A percentile compares a stretch with the other conserved stretches of the same genome.
Conservation (phyloP, 192 early-diverging fungal species). For the Coemansia sp. region DNA sequence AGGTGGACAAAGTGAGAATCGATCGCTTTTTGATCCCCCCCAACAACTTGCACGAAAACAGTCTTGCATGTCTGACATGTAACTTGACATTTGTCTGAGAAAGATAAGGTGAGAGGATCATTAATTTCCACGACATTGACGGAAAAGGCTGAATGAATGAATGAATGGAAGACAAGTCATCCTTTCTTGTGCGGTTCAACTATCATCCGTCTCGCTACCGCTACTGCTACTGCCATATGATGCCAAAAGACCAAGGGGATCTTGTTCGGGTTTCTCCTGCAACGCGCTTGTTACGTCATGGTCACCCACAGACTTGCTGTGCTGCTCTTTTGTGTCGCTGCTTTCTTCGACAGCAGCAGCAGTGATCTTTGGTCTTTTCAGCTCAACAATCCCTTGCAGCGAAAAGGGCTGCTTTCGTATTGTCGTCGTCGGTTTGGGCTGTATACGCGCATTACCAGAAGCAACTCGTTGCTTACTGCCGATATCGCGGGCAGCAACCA, state of each 20-base stretch:
- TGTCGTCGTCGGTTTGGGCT: too few relatives aligned
- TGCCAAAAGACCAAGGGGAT: constrained; percentile 18
- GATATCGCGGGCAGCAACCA: constrained; percentile 6
- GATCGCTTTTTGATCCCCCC: too few relatives aligned
- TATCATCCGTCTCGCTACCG: constrained; percentile 2
- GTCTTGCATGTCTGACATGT: too few relatives aligned
- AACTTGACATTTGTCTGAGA: too few relatives aligned
- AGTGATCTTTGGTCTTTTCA: not conserved
- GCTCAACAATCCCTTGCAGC: constrained; percentile 4
- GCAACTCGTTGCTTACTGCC: not conserved
- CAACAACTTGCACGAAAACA: too few relatives aligned
- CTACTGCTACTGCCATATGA: constrained; percentile 23
- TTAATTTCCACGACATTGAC: not conserved
- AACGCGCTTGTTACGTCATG: not conserved
- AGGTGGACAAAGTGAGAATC: not conserved
- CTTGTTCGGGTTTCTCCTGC: not conserved
- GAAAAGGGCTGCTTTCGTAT: not conserved
- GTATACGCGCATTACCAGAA: not conserved
- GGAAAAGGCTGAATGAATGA: not conserved
- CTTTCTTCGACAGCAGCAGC: too few relatives aligned
- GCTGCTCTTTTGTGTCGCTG: too few relatives aligned
- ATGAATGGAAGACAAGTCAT: not conserved
- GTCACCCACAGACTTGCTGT: not conserved
- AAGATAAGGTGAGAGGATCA: not conserved
- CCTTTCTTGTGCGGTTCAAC: too few relatives aligned